Evolutionary conservation across 306 rosid genomes (phyloP).

Genomic region (Prunus kanzakura): DNA sequence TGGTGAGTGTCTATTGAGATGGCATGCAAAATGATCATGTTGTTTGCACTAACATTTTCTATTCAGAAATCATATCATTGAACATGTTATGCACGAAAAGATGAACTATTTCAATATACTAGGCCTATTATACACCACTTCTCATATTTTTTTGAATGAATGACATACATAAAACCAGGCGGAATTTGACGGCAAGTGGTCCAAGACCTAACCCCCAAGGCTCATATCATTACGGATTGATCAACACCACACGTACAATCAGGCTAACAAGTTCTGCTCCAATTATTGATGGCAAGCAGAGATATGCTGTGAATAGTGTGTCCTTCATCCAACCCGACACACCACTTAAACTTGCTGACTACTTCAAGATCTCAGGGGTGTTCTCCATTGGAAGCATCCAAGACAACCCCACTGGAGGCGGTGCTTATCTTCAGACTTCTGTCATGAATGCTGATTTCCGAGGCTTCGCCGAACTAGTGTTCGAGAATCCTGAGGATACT

Average conservation of each 20-base stretch:
- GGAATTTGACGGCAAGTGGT: constrained; percentile 88
- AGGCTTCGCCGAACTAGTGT: constrained; percentile 60
- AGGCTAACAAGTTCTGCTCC: constrained; percentile 71
- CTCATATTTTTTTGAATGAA: background rate
- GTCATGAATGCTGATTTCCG: constrained; percentile 76
- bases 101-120: background rate
- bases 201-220: constrained; percentile 98
- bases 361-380: constrained; percentile 74
- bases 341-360: constrained; percentile 81
- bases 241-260: constrained; percentile 66
- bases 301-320: constrained; percentile 78
- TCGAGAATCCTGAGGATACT: constrained; percentile 68
- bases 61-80: too few species aligned
- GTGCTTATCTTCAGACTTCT: constrained; percentile 67
- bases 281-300: constrained; percentile 65
- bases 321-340: constrained; percentile 77
- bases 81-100: background rate
- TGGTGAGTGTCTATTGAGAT: background rate
- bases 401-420: constrained; percentile 55
- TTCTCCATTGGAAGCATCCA: constrained; percentile 62
- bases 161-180: constrained; percentile 33
- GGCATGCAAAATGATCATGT: background rate
- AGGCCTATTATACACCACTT: background rate
- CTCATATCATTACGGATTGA: constrained; percentile 77
- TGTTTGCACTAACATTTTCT: too few species aligned